Evolutionary conservation across 2,329 filamentous ascomycete species (phyloP).

Genomic region (Neophaeococcomyces mojaviensis): DNA sequence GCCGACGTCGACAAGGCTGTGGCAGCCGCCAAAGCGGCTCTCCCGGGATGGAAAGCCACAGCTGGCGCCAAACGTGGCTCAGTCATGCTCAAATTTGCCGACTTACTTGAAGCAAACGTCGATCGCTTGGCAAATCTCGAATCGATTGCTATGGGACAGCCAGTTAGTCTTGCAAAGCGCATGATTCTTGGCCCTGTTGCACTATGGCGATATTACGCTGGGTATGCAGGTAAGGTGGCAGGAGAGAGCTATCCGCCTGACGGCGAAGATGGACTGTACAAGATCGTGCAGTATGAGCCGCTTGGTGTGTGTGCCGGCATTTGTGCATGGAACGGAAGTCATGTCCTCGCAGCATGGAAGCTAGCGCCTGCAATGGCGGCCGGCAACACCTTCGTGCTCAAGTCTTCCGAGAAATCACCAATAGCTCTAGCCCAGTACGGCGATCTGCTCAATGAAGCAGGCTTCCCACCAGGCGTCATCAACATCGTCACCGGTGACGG

Average conservation of each 20-base stretch:
- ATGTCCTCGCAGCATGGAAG: constrained; percentile 35
- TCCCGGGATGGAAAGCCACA: constrained; percentile 25
- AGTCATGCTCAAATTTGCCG: constrained; percentile 25
- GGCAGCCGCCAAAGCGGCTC: constrained; percentile 30
- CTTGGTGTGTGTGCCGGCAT: constrained; percentile 29
- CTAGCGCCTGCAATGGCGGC: constrained; percentile 37
- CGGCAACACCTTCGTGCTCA: constrained; percentile 40
- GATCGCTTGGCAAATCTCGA: constrained; percentile 27
- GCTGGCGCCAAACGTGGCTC: constrained; percentile 22
- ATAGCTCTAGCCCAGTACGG: constrained; percentile 31
- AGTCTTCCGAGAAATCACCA: constrained; percentile 40
- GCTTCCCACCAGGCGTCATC: constrained; percentile 40
- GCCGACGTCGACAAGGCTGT: constrained; percentile 30
- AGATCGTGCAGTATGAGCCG: constrained; percentile 24
- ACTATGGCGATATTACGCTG: constrained; percentile 18
- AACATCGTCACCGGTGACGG: constrained; percentile 29
- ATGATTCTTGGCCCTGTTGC: constrained; percentile 13
- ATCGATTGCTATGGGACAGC: constrained; percentile 15
- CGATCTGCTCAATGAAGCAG: constrained; percentile 33
- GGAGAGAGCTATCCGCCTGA: constrained; percentile 19
- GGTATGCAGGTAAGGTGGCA: constrained; percentile 15
- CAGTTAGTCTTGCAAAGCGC: constrained; percentile 23
- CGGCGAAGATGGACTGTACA: constrained; percentile 24
- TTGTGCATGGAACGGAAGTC: constrained; percentile 36
- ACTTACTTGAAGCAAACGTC: constrained; percentile 34